Evolutionary conservation across 108 stramenopile species (phyloP).

Genomic region (Bacterosira constricta): DNA sequence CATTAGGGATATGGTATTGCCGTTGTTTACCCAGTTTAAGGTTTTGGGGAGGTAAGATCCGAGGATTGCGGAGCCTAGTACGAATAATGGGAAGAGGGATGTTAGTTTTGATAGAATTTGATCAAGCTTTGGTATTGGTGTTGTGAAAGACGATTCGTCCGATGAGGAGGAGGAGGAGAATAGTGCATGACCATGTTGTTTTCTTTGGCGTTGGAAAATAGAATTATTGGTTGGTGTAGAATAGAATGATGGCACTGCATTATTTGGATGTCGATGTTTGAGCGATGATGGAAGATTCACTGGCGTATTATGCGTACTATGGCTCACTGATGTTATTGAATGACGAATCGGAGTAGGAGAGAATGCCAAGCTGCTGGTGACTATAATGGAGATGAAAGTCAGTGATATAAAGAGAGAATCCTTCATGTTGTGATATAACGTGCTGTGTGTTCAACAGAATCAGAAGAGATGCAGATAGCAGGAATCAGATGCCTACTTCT

Average conservation of each 20-base stretch:
- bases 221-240: no score
- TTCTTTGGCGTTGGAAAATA: neutral
- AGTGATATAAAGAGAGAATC: neutral
- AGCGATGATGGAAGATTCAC: no score
- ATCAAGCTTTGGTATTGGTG: constrained; percentile 44
- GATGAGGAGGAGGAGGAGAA: neutral
- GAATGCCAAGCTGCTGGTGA: neutral
- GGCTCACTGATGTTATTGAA: neutral
- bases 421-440: no score
- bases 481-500: no score
- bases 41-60: constrained; percentile 54
- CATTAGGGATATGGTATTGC: constrained; percentile 70
- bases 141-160: neutral
- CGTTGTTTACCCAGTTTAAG: constrained; percentile 80
- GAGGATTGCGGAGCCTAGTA: constrained; percentile 72
- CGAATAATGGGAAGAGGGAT: constrained; percentile 87
- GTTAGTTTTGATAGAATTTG: constrained; percentile 65
- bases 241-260: no score
- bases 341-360: neutral
- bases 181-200: neutral
- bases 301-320: neutral
- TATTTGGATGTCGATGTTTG: neutral
- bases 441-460: no score
- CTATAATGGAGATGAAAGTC: neutral
- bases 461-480: no score